phyloP scores from a whole-genome alignment of 139 green algal species.

The Raphidocelis subcapitata region DNA sequence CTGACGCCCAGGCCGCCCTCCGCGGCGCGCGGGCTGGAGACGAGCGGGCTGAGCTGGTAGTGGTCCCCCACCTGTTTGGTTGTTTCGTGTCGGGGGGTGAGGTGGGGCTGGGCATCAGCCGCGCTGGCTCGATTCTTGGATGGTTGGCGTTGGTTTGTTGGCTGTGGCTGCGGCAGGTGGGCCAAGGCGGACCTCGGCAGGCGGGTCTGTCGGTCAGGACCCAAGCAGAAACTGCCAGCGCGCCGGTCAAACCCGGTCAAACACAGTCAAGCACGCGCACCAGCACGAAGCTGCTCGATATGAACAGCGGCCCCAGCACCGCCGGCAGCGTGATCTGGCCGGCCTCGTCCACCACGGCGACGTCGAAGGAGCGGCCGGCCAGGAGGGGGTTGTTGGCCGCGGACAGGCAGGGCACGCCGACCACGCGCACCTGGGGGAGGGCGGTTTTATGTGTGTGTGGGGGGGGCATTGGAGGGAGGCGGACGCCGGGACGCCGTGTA shows the following conservation, averaged over 20 bases:
- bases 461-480: not conserved
- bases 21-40: slow-evolving; percentile 49
- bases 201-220: no score
- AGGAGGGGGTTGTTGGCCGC: slow-evolving; percentile 62
- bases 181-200: no score
- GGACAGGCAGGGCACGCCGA: slow-evolving; percentile 65
- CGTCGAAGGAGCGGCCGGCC: slow-evolving; percentile 72
- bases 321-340: slow-evolving; percentile 79
- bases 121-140: no score
- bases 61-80: not conserved
- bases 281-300: slow-evolving; percentile 65
- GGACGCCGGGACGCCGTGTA: no score
- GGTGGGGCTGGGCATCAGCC: no score
- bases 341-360: slow-evolving; percentile 96
- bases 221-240: no score
- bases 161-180: no score
- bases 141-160: no score
- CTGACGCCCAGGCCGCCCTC: slow-evolving; percentile 65
- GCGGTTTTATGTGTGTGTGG: not conserved
- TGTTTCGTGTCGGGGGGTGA: not conserved
- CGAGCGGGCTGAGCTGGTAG: slow-evolving; percentile 66
- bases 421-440: slow-evolving; percentile 6
- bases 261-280: slow-evolving; percentile 80
- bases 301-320: slow-evolving; percentile 66
- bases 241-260: no score